Conservation (phyloP, 805 yeast species). For the Hanseniaspora lachancei region DNA sequence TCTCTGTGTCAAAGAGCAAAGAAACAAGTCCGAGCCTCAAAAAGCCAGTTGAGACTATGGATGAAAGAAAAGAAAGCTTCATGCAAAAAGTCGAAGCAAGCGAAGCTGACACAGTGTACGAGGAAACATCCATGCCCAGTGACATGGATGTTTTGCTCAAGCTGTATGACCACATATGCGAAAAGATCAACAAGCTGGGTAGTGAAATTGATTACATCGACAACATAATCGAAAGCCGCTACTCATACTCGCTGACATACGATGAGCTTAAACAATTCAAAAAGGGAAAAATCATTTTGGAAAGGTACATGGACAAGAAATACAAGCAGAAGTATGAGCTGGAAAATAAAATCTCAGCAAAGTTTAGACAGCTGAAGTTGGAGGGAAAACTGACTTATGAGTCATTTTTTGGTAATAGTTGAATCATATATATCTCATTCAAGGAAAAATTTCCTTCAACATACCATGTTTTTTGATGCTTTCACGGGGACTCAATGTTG, state of each 20-base stretch:
- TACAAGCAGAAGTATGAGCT: constrained; percentile 33
- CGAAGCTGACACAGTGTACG: background rate
- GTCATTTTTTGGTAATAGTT: constrained; percentile 6
- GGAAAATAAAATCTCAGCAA: constrained; percentile 31
- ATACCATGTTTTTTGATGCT: constrained; percentile 1
- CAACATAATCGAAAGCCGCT: constrained; percentile 26
- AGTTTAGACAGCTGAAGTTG: constrained; percentile 24
- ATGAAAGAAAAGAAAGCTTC: background rate
- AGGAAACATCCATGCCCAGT: constrained; percentile 2
- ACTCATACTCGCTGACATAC: constrained; percentile 23
- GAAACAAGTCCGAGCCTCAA: background rate
- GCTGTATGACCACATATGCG: constrained; percentile 24
- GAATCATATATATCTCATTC: background rate
- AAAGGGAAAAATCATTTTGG: constrained; percentile 28
- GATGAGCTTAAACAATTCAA: constrained; percentile 30
- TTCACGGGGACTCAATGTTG: constrained; percentile 1
- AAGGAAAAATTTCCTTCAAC: background rate
- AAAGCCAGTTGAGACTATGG: background rate
- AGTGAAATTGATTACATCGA: constrained; percentile 30
- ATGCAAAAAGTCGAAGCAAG: background rate
- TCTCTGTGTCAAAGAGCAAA: constrained; percentile 19
- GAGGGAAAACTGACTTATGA: constrained; percentile 4
- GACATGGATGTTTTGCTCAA: constrained; percentile 23
- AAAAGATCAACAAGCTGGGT: constrained; percentile 28
- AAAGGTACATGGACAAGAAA: constrained; percentile 31